Evolutionary conservation across 2,329 filamentous ascomycete species (phyloP), one percentile per base, ranked within the genome.

Genomic region (Colletotrichum orbiculare): DNA sequence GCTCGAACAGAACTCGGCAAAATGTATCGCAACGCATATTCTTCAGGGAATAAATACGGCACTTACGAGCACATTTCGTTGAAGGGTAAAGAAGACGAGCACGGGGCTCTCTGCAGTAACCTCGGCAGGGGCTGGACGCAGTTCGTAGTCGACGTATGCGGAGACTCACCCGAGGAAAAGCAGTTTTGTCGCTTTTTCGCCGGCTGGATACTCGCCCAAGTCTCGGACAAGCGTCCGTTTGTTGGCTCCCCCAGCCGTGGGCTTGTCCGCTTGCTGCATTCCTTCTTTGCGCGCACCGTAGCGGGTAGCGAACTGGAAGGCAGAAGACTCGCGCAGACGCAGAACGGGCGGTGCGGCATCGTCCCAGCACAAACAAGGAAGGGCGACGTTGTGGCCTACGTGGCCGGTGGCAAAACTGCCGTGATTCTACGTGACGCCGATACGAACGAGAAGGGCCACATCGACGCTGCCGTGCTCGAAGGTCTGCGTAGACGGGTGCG

Each of bases 351-450:
- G 9, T 35, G 33, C 25, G 33, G 48, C 4, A 7, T 64, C 4
- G 47, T 58, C 17, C 54, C 54, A 6, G 13, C 35, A 2, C 37
- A 35, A 7, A 38, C 60, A 2, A 42, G 4, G 8, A 5, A 11
- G 4, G 54, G 54, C 8, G 60, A 64, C 10, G 10, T 39, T 8
- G 6, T 64, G 3, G 37, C 3, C 17, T 64, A 59, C 6, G 15
- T 64, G 1, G 41, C 46, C 2, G 37, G 52, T 8, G 45, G 38
- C 13, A 10, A 37, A 25, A 50, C 39, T 1, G 38, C 53, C 12
- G 39, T 62, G 5, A 5, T 62, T 5, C 10, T 62, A 8, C 46
- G 53, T 8, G 0, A 12, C 9, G 38, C 39, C 17, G 37, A 35
- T 6, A 6, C 7, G 12, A 8, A 13, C 9, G 7, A 5, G 4